Evolutionary conservation across 345 rosid genomes (phyloP), one percentile per base, ranked within the genome.

Genomic region (Eucalyptus paniculata): DNA sequence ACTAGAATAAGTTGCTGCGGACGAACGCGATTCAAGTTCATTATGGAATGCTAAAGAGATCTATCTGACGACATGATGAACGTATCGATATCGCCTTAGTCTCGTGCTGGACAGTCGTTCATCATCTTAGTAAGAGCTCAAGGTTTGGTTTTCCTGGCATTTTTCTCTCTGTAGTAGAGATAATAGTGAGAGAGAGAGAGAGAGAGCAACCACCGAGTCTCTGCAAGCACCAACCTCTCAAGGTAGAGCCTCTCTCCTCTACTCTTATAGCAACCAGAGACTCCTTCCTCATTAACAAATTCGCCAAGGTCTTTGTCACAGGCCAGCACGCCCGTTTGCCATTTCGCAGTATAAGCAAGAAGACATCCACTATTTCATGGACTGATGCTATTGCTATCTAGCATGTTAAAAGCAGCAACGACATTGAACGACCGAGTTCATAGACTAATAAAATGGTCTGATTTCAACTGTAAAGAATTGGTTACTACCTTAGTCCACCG

Each of bases 301-400:
- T 96, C 4, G 94, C 96, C 51, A 96, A 96, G 94, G 91, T 96
- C 91, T 97, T 95, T 88, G 97, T 97, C 34, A 97, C 99, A 26
- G 99, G 99, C 69, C 98, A 96, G 92, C 91, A 97, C 2, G 98
- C 50, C 94, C 95, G 11, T 10, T 18, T 69, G 44, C 44, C 40
- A 17, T 69, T 34, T 18, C 44, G 82, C 6, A 5, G 34, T 18
- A 9, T 69, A 69, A 69, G 44, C 44, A 37, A 18, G 13, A 34
- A 69, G 82, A 34, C 82, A 34, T 69, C 26, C 13, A 9, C 4
- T 69, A 34, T 34, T 69, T 17, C 44, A 69, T 19, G 26, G 44
- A 69, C 82, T 34, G 58, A 65, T 65, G 37, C 6, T n/a, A 69
- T 69, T 34, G 82, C 82, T 17, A 18, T 34, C 40, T 34, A 13